Evolutionary conservation across 768 basidiomycete species (phyloP).

Genomic region (Xanthoconium stramineum): DNA sequence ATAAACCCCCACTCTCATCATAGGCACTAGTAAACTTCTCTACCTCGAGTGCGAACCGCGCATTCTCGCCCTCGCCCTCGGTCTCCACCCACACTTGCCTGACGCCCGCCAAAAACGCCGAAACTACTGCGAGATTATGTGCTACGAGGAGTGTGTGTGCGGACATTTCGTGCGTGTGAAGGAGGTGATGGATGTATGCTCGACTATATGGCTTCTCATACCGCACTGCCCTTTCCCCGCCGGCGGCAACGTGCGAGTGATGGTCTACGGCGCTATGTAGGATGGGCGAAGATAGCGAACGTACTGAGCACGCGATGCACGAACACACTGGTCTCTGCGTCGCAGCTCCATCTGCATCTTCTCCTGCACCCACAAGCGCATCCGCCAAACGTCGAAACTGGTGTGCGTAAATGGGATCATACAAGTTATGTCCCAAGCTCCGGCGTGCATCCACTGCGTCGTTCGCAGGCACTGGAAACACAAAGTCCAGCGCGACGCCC

Average conservation of each 20-base stretch:
- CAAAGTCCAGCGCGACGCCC: conserved; percentile 78
- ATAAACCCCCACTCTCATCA: conserved; percentile 44
- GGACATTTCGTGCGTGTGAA: conserved; percentile 89
- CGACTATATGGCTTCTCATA: conserved; percentile 39
- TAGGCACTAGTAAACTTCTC: conserved; percentile 49
- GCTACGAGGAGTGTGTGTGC: conserved; percentile 70
- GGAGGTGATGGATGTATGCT: conserved; percentile 80
- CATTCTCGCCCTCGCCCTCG: neutral
- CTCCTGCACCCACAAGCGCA: conserved; percentile 25
- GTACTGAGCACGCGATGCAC: conserved; percentile 58
- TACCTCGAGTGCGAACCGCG: conserved; percentile 44
- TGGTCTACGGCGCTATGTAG: conserved; percentile 46
- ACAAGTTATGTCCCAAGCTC: conserved; percentile 72
- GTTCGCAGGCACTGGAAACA: conserved; percentile 49
- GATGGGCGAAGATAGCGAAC: conserved; percentile 32
- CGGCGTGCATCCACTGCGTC: neutral
- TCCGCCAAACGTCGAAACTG: conserved; percentile 60
- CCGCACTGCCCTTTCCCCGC: neutral
- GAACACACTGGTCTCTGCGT: conserved; percentile 33
- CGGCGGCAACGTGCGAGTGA: conserved; percentile 16
- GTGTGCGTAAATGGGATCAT: conserved; percentile 49
- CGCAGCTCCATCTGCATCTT: neutral
- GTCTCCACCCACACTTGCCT: conserved; percentile 34
- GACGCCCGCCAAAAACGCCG: conserved; percentile 60
- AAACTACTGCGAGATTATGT: conserved; percentile 73